Evolutionary conservation across 2,329 filamentous ascomycete species (phyloP).

Genomic region (Albophoma yamanashiensis): DNA sequence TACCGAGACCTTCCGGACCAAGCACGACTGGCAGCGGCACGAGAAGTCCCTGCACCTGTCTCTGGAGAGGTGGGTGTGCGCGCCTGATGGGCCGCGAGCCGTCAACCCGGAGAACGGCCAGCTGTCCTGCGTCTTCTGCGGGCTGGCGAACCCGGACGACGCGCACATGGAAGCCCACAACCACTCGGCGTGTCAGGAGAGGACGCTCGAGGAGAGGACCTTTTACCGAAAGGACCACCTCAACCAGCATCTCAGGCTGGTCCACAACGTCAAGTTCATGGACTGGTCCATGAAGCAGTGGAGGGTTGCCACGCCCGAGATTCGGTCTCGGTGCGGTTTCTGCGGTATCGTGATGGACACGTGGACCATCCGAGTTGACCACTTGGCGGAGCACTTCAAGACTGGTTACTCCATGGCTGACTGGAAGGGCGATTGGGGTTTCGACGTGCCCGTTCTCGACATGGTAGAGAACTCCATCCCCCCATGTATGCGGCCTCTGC

Average conservation of each 20-base stretch:
- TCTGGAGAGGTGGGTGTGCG: slow-evolving; percentile 55
- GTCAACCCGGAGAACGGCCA: slow-evolving; percentile 49
- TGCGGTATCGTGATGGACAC: slow-evolving; percentile 51
- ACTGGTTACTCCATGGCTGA: slow-evolving; percentile 55
- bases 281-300: slow-evolving; percentile 56
- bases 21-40: slow-evolving; percentile 61
- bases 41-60: slow-evolving; percentile 58
- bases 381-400: slow-evolving; percentile 59
- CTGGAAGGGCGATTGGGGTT: slow-evolving; percentile 63
- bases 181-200: slow-evolving; percentile 55
- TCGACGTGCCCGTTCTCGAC: slow-evolving; percentile 47
- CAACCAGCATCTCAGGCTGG: slow-evolving; percentile 53
- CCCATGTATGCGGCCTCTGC: slow-evolving; percentile 42
- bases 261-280: slow-evolving; percentile 50
- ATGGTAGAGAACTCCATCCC: slow-evolving; percentile 59
- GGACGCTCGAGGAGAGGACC: slow-evolving; percentile 47
- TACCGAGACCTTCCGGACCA: slow-evolving; percentile 56
- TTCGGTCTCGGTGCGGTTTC: slow-evolving; percentile 55
- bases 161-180: slow-evolving; percentile 50
- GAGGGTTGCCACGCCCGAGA: slow-evolving; percentile 49
- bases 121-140: slow-evolving; percentile 49
- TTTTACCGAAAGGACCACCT: slow-evolving; percentile 59
- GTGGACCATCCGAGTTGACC: slow-evolving; percentile 50
- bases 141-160: slow-evolving; percentile 40
- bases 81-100: slow-evolving; percentile 43